Evolutionary conservation across 148 eudicot genomes (phyloP).

Genomic region (Chenopodium suecicum): DNA sequence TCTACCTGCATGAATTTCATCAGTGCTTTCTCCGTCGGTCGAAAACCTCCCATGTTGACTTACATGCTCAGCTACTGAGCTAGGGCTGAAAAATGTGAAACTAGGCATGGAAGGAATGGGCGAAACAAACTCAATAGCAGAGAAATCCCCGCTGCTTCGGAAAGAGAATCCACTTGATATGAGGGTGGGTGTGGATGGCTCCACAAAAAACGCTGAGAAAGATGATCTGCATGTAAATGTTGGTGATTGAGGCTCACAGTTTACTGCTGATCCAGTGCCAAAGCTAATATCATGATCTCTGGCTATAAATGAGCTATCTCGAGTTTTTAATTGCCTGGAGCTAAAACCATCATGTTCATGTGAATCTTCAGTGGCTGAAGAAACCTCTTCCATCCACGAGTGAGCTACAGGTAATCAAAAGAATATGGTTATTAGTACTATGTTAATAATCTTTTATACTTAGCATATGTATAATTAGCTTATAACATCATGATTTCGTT

Average conservation of each 20-base stretch:
- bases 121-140: slow-evolving; percentile 41
- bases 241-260: slow-evolving; percentile 44
- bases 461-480: no score
- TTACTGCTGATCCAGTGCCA: slow-evolving; percentile 41
- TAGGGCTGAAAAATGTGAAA: slow-evolving; percentile 65
- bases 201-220: slow-evolving; percentile 58
- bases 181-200: slow-evolving; percentile 43
- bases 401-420: slow-evolving; percentile 46
- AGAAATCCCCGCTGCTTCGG: slow-evolving; percentile 41
- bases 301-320: slow-evolving; percentile 38
- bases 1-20: slow-evolving; percentile 31
- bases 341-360: slow-evolving; percentile 22
- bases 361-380: slow-evolving; percentile 25
- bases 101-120: slow-evolving; percentile 66
- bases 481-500: no score
- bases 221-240: slow-evolving; percentile 53
- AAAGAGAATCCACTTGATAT: slow-evolving; percentile 54
- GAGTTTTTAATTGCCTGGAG: slow-evolving; percentile 31
- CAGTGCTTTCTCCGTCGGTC: slow-evolving; percentile 18
- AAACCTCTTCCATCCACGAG: slow-evolving; percentile 54
- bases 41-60: slow-evolving; percentile 28
- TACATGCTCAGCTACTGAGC: slow-evolving; percentile 33
- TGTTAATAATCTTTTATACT: no score
- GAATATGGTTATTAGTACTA: neutral
- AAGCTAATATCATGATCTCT: slow-evolving; percentile 72